Evolutionary conservation across 1,284 basidiomycete species (phyloP), one percentile per base, ranked within the genome.

Genomic region (Cryptococcus sp.): DNA sequence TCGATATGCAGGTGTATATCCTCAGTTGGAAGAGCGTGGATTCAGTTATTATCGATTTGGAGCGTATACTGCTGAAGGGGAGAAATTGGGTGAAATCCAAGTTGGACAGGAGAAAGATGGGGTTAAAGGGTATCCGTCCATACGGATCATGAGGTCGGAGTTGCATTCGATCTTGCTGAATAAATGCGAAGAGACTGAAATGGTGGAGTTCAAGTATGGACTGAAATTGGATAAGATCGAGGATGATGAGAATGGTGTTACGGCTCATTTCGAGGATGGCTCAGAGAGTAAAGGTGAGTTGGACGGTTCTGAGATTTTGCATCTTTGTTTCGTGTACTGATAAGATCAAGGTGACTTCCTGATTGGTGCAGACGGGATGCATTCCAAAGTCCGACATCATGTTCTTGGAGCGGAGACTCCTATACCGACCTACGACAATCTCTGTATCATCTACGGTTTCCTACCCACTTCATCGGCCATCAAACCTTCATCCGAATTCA

Each of bases 331-430:
- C 37, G n/a, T 6, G 5, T 15, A 34, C 14, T 34, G 11, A 36
- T 31, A 36, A 46, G 49, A 46, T 30, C 4, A 49, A 66, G 64
- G 64, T 30, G 62, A 64, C 46, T 57, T 64, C 11, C 53, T 66
- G 10, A 57, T 66, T 43, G 64, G 62, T 11, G 42, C 55, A 5
- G 64, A 66, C 45, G 64, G 64, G 4, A 62, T 66, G 34, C 58
- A 60, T 37, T 66, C 64, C 38, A 50, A 57, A 41, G 60, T 64
- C 23, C 62, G 64, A 30, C 38, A 56, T 32, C 58, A 64, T 43
- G 49, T 66, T 30, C 61, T 68, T 11, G 65, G 63, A 8, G 42
- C 36, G 4, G 31, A 60, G 5, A 58, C 60, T 31, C 47, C 15
- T 15, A 53, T 61, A 0, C 34, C 36, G 3, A 31, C 59, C 2